Percentiles rank a stretch among this genome's conserved stretches.
Conservation (phyloP, 1,284 basidiomycete genomes). For the Cutaneotrichosporon daszewskae region DNA sequence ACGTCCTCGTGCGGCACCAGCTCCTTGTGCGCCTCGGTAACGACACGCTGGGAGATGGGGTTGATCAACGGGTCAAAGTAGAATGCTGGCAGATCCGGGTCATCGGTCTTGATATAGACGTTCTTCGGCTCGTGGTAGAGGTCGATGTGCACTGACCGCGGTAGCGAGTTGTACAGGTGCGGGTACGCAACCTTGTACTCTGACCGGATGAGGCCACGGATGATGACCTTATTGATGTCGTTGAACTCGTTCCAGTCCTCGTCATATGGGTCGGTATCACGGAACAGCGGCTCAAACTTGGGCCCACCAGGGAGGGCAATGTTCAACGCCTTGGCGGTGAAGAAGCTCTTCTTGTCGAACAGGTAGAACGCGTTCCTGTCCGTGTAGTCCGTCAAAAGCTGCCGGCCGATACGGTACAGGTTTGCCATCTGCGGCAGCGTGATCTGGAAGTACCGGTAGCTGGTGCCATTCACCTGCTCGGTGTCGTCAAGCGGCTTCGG, state of each 20-base stretch:
- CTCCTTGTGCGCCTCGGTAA: conserved; percentile 72
- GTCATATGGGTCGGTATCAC: conserved; percentile 95
- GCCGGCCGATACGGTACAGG: conserved; percentile 89
- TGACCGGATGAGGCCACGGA: conserved; percentile 95
- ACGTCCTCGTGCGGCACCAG: conserved; percentile 83
- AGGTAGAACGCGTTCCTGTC: conserved; percentile 86
- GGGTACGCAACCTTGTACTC: conserved; percentile 99
- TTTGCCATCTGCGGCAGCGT: conserved; percentile 93
- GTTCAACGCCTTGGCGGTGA: conserved; percentile 95
- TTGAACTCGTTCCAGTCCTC: conserved; percentile 99
- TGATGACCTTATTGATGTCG: conserved; percentile 99
- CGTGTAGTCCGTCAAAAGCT: conserved; percentile 84
- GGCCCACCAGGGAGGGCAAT: conserved; percentile 98
- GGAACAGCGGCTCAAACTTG: conserved; percentile 85
- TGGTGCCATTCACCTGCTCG: conserved; percentile 80
- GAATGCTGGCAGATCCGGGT: conserved; percentile 98
- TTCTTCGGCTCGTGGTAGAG: conserved; percentile 93
- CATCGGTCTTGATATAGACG: conserved; percentile 97
- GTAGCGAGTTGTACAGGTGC: conserved; percentile 96
- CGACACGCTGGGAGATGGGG: conserved; percentile 82
- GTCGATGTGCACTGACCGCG: conserved; percentile 87
- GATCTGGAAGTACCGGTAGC: conserved; percentile 90
- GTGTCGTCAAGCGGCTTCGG: conserved; percentile 89
- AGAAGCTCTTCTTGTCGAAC: conserved; percentile 97
- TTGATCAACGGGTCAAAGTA: conserved; percentile 99